phyloP scores from a whole-genome alignment of 2,329 filamentous ascomycete genomes.

The Epichloe bromicola region DNA sequence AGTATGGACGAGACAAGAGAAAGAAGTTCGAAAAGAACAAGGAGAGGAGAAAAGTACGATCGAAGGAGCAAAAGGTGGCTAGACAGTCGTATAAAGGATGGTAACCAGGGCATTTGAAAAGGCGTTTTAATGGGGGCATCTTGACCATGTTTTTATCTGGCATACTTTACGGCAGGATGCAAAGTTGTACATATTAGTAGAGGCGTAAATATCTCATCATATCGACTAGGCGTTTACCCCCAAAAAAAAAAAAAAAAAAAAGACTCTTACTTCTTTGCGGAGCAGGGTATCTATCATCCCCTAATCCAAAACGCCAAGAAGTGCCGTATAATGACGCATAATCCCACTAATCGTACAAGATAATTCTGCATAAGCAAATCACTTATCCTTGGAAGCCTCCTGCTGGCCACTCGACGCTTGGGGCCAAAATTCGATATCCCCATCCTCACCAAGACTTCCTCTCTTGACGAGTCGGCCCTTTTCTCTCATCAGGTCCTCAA shows the following conservation, averaged over 20 bases:
- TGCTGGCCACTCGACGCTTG: constrained; percentile 37
- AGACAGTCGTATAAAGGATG: constrained; percentile 54
- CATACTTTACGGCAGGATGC: not conserved
- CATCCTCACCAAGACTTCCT: constrained; percentile 58
- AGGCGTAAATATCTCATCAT: not conserved
- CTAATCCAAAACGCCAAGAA: not conserved
- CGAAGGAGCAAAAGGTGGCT: constrained; percentile 55
- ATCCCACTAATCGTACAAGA: not conserved
- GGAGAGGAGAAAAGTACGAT: constrained; percentile 67
- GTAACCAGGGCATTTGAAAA: constrained; percentile 14
- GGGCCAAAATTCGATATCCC: constrained; percentile 88
- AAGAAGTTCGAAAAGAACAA: constrained; percentile 77
- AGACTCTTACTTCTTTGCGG: not conserved
- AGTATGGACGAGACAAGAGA: constrained; percentile 63
- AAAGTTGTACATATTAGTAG: not conserved
- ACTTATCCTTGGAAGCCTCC: not conserved
- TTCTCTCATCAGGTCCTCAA: constrained; percentile 66
- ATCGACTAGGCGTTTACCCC: not conserved
- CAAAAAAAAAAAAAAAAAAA: not conserved
- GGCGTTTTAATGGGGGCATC: constrained; percentile 13
- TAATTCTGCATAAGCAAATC: not conserved
- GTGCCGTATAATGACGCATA: not conserved
- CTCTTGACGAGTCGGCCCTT: constrained; percentile 63
- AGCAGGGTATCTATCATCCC: not conserved
- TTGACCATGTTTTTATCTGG: not conserved